phyloP scores from a whole-genome alignment of 1,139 yeast genomes.

The Insectozyma bohioensis region DNA sequence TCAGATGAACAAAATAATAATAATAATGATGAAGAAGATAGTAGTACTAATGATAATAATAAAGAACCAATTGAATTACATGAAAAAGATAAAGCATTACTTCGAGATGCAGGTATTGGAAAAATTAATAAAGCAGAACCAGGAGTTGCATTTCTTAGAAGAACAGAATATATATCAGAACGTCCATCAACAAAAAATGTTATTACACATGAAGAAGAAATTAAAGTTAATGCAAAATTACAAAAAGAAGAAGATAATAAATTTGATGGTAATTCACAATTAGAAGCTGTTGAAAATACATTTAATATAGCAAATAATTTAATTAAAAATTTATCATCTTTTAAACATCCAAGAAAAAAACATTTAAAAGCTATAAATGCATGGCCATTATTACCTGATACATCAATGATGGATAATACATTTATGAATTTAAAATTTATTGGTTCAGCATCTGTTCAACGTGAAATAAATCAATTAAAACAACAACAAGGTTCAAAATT shows the following conservation, averaged over 20 bases:
- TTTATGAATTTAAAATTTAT: slow-evolving; percentile 71
- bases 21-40: no score
- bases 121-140: slow-evolving; percentile 51
- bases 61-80: slow-evolving; percentile 49
- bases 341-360: slow-evolving; percentile 79
- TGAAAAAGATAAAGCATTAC: slow-evolving; percentile 70
- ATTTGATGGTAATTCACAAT: slow-evolving; percentile 63
- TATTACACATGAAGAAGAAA: slow-evolving; percentile 14
- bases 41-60: slow-evolving; percentile 17
- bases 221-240: slow-evolving; percentile 19
- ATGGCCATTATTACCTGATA: slow-evolving; percentile 86
- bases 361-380: slow-evolving; percentile 71
- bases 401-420: slow-evolving; percentile 80
- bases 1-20: no score
- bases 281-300: slow-evolving; percentile 70
- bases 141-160: slow-evolving; percentile 81
- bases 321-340: slow-evolving; percentile 36
- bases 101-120: slow-evolving; percentile 73
- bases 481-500: slow-evolving; percentile 38
- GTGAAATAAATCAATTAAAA: slow-evolving; percentile 35
- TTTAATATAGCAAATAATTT: slow-evolving; percentile 62
- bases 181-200: slow-evolving; percentile 21
- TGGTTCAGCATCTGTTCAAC: slow-evolving; percentile 70
- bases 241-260: slow-evolving; percentile 20
- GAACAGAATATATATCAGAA: slow-evolving; percentile 86